phyloP scores from a whole-genome alignment of 1,284 basidiomycete species.

The Cerioporus squamosus region DNA sequence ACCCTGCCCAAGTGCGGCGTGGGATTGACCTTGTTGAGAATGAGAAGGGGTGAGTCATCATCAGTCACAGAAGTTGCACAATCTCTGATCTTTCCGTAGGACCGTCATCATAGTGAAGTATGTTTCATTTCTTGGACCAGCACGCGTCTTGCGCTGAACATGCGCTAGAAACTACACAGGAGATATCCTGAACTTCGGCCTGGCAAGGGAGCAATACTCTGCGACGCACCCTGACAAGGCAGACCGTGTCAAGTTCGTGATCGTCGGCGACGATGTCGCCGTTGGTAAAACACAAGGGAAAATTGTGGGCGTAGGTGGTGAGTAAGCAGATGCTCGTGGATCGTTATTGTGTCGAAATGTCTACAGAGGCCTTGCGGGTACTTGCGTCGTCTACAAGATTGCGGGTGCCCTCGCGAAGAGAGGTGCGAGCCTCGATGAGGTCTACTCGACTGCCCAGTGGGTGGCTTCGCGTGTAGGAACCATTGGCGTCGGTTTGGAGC shows the following conservation, averaged over 20 bases:
- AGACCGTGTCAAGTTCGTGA: conserved; percentile 75
- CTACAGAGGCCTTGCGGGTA: conserved; percentile 83
- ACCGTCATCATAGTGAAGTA: conserved; percentile 88
- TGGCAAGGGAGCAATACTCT: conserved; percentile 87
- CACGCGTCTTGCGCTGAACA: background rate
- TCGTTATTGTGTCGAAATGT: background rate
- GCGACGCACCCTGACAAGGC: conserved; percentile 72
- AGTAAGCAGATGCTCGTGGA: conserved; percentile 7
- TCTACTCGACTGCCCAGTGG: conserved; percentile 73
- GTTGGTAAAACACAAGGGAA: conserved; percentile 81
- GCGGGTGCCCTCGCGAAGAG: conserved; percentile 82
- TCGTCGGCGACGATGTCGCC: conserved; percentile 92
- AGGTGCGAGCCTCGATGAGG: conserved; percentile 76
- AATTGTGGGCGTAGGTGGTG: conserved; percentile 84
- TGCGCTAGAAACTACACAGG: conserved; percentile 78
- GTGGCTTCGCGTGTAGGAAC: conserved; percentile 74
- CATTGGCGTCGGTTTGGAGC: conserved; percentile 90
- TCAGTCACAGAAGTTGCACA: background rate
- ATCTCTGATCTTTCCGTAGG: conserved; percentile 39
- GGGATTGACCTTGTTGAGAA: conserved; percentile 82
- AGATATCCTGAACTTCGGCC: conserved; percentile 91
- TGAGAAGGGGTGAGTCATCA: conserved; percentile 65
- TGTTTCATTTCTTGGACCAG: conserved; percentile 12
- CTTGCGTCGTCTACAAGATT: conserved; percentile 91
- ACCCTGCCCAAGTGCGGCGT: conserved; percentile 78